These are phyloP conservation scores for Astragalus glycyphyllos DNA, from an alignment of 306 rosid genomes.

Conservation along the genomic window DNA sequence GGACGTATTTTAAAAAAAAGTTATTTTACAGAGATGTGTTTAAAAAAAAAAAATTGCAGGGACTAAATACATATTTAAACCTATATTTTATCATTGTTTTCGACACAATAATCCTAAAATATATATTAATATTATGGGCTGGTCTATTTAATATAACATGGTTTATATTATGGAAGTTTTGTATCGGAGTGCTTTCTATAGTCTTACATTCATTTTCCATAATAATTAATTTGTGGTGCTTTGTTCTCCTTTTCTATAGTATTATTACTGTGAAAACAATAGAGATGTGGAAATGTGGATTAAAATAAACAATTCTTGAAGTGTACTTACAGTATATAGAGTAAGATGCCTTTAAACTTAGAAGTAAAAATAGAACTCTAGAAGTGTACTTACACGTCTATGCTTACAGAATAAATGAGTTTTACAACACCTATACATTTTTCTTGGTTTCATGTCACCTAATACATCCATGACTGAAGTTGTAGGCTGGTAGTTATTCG, in stretches of 20 bases:
- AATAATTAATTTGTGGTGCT: neutral
- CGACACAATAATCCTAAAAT: neutral
- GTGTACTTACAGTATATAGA: neutral
- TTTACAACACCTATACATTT: neutral
- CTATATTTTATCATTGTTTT: neutral
- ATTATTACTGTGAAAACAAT: neutral
- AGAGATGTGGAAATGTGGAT: neutral
- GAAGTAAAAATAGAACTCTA: neutral
- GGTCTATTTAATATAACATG: neutral
- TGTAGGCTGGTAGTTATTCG: neutral
- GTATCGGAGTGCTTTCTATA: neutral
- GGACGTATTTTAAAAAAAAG: too few relatives aligned
- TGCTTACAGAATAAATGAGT: neutral
- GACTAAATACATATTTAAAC: too few relatives aligned
- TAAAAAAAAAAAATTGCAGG: too few relatives aligned
- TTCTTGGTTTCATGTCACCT: constrained; percentile 20
- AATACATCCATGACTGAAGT: constrained; percentile 1
- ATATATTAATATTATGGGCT: too few relatives aligned
- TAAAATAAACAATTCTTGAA: neutral
- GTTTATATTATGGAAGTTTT: neutral
- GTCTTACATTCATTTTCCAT: neutral
- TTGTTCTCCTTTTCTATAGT: neutral
- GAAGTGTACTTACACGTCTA: neutral
- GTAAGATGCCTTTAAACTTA: neutral
- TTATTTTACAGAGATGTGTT: too few relatives aligned